phyloP scores from a whole-genome alignment of 176 grass and related monocot species.

The Ampelocalamus luodianensis region DNA sequence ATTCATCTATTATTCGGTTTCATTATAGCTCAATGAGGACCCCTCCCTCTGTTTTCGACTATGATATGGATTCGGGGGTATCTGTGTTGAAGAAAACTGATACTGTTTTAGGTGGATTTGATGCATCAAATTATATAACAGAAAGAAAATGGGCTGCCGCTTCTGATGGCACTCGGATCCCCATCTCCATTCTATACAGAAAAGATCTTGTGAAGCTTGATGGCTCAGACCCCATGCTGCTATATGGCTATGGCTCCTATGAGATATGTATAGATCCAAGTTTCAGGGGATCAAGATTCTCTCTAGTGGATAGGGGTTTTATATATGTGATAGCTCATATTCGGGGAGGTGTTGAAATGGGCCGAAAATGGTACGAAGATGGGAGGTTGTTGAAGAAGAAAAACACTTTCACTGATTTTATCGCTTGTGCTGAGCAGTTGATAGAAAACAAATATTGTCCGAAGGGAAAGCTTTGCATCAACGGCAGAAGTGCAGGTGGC shows the following conservation, averaged over 20 bases:
- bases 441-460: slow-evolving; percentile 77
- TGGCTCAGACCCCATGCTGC: slow-evolving; percentile 82
- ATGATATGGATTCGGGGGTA: slow-evolving; percentile 79
- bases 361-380: slow-evolving; percentile 88
- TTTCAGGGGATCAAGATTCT: slow-evolving; percentile 73
- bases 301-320: slow-evolving; percentile 83
- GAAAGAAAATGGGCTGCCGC: slow-evolving; percentile 88
- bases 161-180: slow-evolving; percentile 67
- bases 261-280: slow-evolving; percentile 78
- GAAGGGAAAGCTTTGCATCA: slow-evolving; percentile 79
- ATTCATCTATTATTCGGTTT: slow-evolving; percentile 72
- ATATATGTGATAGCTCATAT: slow-evolving; percentile 87
- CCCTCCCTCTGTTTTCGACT: slow-evolving; percentile 75
- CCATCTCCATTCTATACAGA: slow-evolving; percentile 90
- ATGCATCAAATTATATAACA: slow-evolving; percentile 81
- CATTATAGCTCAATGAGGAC: slow-evolving; percentile 84
- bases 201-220: slow-evolving; percentile 80
- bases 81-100: slow-evolving; percentile 87
- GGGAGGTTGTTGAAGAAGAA: slow-evolving; percentile 82
- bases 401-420: slow-evolving; percentile 98
- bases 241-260: slow-evolving; percentile 92
- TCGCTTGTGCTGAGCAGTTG: slow-evolving; percentile 78
- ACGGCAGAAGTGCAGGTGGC: slow-evolving; percentile 90
- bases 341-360: slow-evolving; percentile 94
- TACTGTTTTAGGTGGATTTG: slow-evolving; percentile 81